Percentiles rank a stretch among this genome's conserved stretches.
Conservation (phyloP, 2,329 filamentous ascomycete species). For the Neophaeococcomyces aloes region DNA sequence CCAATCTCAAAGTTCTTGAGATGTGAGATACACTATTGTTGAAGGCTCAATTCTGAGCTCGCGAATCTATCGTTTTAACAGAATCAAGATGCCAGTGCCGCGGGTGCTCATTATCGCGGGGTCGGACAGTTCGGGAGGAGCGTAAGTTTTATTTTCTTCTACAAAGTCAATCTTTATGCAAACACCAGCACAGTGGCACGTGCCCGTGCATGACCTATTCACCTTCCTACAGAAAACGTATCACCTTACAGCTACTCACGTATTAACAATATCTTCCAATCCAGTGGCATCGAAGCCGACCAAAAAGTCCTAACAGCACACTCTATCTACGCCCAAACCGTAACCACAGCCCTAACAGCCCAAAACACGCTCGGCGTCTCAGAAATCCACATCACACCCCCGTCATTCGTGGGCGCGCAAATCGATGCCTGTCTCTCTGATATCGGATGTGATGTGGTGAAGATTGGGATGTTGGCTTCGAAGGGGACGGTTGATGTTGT, state of each 20-base stretch:
- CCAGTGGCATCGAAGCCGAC: conserved; percentile 84
- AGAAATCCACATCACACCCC: conserved; percentile 68
- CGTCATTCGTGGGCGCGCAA: conserved; percentile 70
- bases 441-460: conserved; percentile 71
- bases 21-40: not conserved
- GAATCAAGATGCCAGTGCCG: conserved; percentile 29
- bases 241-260: no score
- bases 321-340: conserved; percentile 91
- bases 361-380: conserved; percentile 83
- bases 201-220: no score
- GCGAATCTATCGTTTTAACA: no score
- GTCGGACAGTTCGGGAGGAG: conserved; percentile 83
- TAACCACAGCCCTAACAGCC: conserved; percentile 88
- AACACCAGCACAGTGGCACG: no score
- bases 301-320: conserved; percentile 90
- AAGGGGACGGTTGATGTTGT: conserved; percentile 59
- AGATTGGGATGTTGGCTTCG: conserved; percentile 69
- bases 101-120: conserved; percentile 73
- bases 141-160: conserved; percentile 46
- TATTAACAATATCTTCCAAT: no score
- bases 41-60: not conserved
- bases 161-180: conserved; percentile 8
- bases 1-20: not conserved
- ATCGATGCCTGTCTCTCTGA: conserved; percentile 77
- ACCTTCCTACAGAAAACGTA: no score